Evolutionary conservation across 2,329 filamentous ascomycete species (phyloP).

Genomic region (Ophiostoma fasciatum): DNA sequence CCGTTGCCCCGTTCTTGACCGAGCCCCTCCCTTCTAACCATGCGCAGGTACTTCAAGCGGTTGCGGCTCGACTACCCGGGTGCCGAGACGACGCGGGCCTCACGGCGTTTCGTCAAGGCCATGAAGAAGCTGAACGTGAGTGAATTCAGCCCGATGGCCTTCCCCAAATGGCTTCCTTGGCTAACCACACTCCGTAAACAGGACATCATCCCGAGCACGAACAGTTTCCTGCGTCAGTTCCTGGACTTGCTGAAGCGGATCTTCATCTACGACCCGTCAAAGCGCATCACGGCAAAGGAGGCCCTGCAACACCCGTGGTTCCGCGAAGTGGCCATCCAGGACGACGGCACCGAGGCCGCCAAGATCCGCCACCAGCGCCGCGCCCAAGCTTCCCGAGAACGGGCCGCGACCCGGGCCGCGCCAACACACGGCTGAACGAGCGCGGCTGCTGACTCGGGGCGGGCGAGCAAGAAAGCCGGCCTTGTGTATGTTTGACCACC

Average conservation of each 20-base stretch:
- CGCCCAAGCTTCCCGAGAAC: conserved; percentile 7
- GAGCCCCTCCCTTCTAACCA: background rate
- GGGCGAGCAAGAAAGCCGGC: no score
- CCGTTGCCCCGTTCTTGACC: background rate
- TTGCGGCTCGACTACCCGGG: conserved; percentile 51
- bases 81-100: conserved; percentile 47
- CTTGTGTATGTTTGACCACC: background rate
- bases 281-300: conserved; percentile 52
- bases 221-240: conserved; percentile 45
- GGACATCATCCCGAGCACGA: conserved; percentile 50
- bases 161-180: background rate
- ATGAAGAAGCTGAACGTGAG: conserved; percentile 51
- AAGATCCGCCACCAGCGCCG: conserved; percentile 45
- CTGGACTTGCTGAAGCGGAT: conserved; percentile 50
- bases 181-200: conserved; percentile 36
- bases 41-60: conserved; percentile 48
- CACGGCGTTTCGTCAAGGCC: conserved; percentile 52
- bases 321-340: conserved; percentile 44
- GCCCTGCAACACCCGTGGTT: conserved; percentile 56
- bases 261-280: conserved; percentile 51
- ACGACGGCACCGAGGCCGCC: conserved; percentile 53
- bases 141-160: background rate
- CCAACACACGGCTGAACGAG: background rate
- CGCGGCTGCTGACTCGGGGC: background rate
- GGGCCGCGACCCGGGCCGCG: background rate